phyloP scores from a whole-genome alignment of 441 rosid genomes.

The Breynia disticha region DNA sequence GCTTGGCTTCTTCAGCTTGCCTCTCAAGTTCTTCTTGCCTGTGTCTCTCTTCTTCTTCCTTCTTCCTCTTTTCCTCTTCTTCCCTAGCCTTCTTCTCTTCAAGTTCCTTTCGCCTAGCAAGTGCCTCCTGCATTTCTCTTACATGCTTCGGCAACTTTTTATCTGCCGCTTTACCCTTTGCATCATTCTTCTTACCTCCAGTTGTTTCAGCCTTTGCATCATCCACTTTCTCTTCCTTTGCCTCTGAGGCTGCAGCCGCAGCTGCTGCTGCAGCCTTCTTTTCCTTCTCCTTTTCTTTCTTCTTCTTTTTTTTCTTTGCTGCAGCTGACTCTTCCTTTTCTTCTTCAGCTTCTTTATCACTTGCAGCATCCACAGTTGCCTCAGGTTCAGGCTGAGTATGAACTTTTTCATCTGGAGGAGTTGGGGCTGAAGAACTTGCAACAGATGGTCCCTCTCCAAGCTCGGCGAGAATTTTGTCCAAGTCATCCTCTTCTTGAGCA shows the following conservation, averaged over 20 bases:
- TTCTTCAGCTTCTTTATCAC: slow-evolving; percentile 68
- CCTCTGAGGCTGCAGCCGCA: slow-evolving; percentile 27
- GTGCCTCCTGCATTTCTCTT: slow-evolving; percentile 93
- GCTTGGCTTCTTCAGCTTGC: slow-evolving; percentile 93
- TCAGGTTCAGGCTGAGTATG: slow-evolving; percentile 41
- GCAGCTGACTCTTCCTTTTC: slow-evolving; percentile 72
- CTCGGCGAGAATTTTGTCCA: slow-evolving; percentile 85
- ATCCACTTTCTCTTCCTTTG: slow-evolving; percentile 46
- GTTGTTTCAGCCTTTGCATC: slow-evolving; percentile 36
- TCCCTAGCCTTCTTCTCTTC: slow-evolving; percentile 78
- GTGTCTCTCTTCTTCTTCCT: slow-evolving; percentile 82
- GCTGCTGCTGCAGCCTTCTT: slow-evolving; percentile 64
- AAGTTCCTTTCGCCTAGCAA: slow-evolving; percentile 70
- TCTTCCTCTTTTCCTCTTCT: slow-evolving; percentile 78
- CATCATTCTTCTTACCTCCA: slow-evolving; percentile 56
- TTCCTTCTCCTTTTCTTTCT: slow-evolving; percentile 76
- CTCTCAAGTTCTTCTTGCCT: slow-evolving; percentile 86
- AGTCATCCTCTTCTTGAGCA: slow-evolving; percentile 86
- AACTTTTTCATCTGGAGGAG: slow-evolving; percentile 40
- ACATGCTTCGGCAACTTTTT: slow-evolving; percentile 90
- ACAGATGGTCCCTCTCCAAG: slow-evolving; percentile 55
- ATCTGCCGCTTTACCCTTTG: slow-evolving; percentile 70
- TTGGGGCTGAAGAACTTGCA: slow-evolving; percentile 28
- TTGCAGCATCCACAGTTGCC: slow-evolving; percentile 27
- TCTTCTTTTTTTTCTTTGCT: slow-evolving; percentile 86